Percentiles rank a stretch among this genome's conserved stretches.
These are phyloP conservation scores for Cercophora samala DNA, from an alignment of 495 filamentous ascomycete genomes.

Conservation along the genomic window DNA sequence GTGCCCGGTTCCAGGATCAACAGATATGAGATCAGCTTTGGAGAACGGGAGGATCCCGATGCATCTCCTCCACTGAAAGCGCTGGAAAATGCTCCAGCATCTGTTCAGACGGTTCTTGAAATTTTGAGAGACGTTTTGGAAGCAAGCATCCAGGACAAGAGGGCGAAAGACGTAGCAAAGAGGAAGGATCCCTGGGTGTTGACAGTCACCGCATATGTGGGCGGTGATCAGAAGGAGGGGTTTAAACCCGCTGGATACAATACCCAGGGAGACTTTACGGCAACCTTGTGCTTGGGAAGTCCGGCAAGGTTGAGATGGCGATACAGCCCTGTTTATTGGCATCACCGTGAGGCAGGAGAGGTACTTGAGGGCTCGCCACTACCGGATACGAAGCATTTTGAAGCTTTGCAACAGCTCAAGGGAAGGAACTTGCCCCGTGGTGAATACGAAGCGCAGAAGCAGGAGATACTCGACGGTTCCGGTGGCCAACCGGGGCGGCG, in stretches of 20 bases:
- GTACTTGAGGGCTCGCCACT: not conserved
- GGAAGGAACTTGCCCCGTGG: not conserved
- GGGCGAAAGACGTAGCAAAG: not conserved
- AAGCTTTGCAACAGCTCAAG: not conserved
- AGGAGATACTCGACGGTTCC: not conserved
- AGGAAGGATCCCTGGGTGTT: not conserved
- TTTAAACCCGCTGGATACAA: slow-evolving; percentile 5
- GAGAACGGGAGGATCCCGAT: not conserved
- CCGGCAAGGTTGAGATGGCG: slow-evolving; percentile 6
- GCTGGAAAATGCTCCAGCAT: not conserved
- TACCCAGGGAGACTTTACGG: not conserved
- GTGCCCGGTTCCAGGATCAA: slow-evolving; percentile 3
- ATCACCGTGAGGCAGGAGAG: not conserved
- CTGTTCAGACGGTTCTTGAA: slow-evolving; percentile 2
- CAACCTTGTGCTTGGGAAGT: slow-evolving; percentile 4
- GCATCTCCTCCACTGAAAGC: not conserved
- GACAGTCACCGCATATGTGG: slow-evolving; percentile 1
- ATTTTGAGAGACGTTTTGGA: not conserved
- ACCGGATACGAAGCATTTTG: not conserved
- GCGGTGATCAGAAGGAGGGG: not conserved
- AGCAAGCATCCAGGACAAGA: not conserved
- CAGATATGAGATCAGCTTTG: not conserved
- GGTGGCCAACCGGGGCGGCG: not conserved
- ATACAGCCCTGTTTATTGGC: not conserved
- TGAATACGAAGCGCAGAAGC: not conserved